These are phyloP conservation scores for Colletotrichum chlorophyti DNA, from an alignment of 2,329 filamentous ascomycete genomes.

Conservation along the genomic window DNA sequence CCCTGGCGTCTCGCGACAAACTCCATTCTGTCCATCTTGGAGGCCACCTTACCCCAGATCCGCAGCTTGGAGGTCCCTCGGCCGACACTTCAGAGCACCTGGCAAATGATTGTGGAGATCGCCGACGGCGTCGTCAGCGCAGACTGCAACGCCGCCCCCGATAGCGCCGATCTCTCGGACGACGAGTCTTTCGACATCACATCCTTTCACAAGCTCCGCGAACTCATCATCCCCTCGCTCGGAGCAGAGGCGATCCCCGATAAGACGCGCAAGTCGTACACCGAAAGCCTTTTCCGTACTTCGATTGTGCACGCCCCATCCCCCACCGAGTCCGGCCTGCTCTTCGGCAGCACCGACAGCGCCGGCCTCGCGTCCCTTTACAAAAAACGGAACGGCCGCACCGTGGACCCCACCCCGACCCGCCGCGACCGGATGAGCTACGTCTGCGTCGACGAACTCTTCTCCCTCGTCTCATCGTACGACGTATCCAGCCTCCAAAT, in stretches of 20 bases:
- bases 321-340: constrained; percentile 59
- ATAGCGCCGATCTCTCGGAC: constrained; percentile 56
- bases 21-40: constrained; percentile 71
- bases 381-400: constrained; percentile 72
- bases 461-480: constrained; percentile 67
- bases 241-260: constrained; percentile 72
- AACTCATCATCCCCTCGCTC: constrained; percentile 76
- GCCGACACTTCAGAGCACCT: constrained; percentile 64
- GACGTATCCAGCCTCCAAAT: constrained; percentile 47
- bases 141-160: constrained; percentile 57
- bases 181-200: constrained; percentile 85
- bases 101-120: constrained; percentile 71
- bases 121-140: constrained; percentile 74
- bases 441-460: constrained; percentile 80
- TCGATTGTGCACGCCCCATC: constrained; percentile 79
- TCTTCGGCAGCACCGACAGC: constrained; percentile 54
- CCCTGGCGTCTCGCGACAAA: constrained; percentile 85
- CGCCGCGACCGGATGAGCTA: constrained; percentile 78
- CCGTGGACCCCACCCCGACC: constrained; percentile 70
- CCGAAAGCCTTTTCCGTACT: constrained; percentile 78
- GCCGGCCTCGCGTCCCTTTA: constrained; percentile 69
- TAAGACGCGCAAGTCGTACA: constrained; percentile 71
- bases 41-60: constrained; percentile 68
- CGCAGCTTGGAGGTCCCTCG: constrained; percentile 54
- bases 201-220: constrained; percentile 73